Base-by-base conservation (phyloP, 2,329 filamentous ascomycete species). In the Grosmannia serpens region DNA sequence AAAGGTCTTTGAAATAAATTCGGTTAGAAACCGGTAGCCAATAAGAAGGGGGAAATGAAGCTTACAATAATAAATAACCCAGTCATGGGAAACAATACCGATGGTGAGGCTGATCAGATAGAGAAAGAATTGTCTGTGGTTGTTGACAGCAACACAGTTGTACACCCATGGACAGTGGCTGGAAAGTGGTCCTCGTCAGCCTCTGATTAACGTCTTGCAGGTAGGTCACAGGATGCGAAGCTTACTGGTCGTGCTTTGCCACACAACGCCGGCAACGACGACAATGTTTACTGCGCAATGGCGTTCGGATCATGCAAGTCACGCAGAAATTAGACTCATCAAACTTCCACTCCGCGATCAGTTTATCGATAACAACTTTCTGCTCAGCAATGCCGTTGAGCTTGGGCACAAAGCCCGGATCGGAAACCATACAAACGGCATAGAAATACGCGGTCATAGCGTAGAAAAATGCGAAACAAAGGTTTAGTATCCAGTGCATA, bases 161-260 rank as follows among this genome's bases (percentile, higher is more conserved):
- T 95, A 88, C 27, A 97, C 89, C 94, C 94, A 99, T 0, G 94
- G 94, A 68, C 94, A 99, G 69, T 99, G 94, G 68, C 90, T 95
- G 57, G 4, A 26, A 50, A 26, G n/a, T 6, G 20, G 24, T 17
- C 11, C 10, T 26, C 26, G 27, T 56, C 9, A 49, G 27, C 38
- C 22, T 22, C 20, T 20, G 22, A 10, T 27, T 26, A 3, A n/a
- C 20, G 9, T 3, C 35, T 46, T 29, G 38, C 26, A 26, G 8
- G 33, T 26, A 26, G 20, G 55, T n/a, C 24, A 52, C 22, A 26
- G 24, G 13, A 17, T 3, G 35, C 13, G 13, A n/a, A 33, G 79
- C 89, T 79, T 74, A 95, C 90, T 99, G 94, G 69, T 99, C 94
- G 73, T 96, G 90, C 72, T 95, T 95, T 58, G 92, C 91, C 57